Conservation (phyloP, 1,284 basidiomycete species). For the Ustilago cynodontis region DNA sequence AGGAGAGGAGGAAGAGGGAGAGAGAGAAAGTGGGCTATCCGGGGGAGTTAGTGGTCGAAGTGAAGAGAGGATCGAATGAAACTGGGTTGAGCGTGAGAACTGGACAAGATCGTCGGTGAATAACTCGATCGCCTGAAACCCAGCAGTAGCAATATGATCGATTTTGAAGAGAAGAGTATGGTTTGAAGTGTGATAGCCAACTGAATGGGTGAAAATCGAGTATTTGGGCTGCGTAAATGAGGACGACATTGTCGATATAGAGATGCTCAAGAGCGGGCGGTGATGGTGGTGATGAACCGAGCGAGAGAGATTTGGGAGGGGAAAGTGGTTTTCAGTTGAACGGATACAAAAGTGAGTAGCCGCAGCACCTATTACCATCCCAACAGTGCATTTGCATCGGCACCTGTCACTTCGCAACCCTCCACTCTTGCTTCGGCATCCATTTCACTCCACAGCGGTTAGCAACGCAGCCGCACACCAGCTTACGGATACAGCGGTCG, state of each 20-base stretch:
- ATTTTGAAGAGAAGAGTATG: constrained; percentile 34
- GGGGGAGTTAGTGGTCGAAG: constrained; percentile 19
- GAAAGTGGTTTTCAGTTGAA: too few relatives aligned
- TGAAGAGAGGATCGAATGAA: background rate
- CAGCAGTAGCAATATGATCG: constrained; percentile 8
- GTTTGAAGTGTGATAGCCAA: constrained; percentile 29
- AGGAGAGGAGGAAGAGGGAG: background rate
- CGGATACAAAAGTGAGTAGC: too few relatives aligned
- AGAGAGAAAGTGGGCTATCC: constrained; percentile 9
- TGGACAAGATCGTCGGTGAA: constrained; percentile 33
- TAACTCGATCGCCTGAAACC: constrained; percentile 32
- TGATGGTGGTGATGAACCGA: background rate
- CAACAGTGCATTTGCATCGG: too few relatives aligned
- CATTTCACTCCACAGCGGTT: too few relatives aligned
- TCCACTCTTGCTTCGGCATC: too few relatives aligned
- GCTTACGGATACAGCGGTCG: too few relatives aligned
- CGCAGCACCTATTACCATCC: too few relatives aligned
- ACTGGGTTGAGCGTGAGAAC: constrained; percentile 12
- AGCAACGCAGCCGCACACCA: too few relatives aligned
- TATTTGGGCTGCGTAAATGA: constrained; percentile 5
- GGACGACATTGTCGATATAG: background rate
- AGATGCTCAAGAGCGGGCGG: background rate
- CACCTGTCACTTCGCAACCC: too few relatives aligned
- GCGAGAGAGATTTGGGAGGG: background rate
- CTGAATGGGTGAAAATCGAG: constrained; percentile 36